Conservation (phyloP, 1,139 yeast genomes). For the Yamadazyma sp. region DNA sequence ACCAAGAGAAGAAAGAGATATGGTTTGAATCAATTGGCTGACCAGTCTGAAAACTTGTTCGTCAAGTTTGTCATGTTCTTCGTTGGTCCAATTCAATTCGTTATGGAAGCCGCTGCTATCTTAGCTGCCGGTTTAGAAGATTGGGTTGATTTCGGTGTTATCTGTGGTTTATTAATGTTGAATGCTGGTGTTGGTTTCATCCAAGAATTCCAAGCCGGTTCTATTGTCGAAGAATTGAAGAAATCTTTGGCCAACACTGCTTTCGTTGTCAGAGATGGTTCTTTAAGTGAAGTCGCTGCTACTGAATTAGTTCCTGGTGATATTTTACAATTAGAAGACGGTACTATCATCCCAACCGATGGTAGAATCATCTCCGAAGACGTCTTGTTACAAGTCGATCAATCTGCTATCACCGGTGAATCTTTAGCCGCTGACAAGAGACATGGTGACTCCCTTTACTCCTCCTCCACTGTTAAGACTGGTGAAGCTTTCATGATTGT, state of each 20-base stretch:
- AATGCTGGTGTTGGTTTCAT: constrained; percentile 96
- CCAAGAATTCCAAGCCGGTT: constrained; percentile 97
- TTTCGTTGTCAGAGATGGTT: constrained; percentile 81
- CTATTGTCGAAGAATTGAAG: constrained; percentile 92
- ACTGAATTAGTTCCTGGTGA: constrained; percentile 93
- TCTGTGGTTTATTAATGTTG: constrained; percentile 81
- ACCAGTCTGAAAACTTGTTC: constrained; percentile 81
- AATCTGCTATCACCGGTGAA: constrained; percentile 98
- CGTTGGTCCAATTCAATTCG: constrained; percentile 98
- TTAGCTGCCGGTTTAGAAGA: constrained; percentile 98
- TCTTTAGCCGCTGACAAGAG: constrained; percentile 94
- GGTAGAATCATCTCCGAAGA: constrained; percentile 91
- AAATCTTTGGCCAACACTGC: constrained; percentile 92
- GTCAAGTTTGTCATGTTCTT: constrained; percentile 89
- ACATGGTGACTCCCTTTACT: constrained; percentile 84
- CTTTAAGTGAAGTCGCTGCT: constrained; percentile 69
- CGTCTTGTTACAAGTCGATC: constrained; percentile 90
- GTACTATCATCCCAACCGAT: constrained; percentile 93
- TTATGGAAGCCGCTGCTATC: constrained; percentile 98
- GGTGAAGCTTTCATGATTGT: constrained; percentile 97
- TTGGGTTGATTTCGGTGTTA: constrained; percentile 99
- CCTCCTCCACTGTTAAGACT: constrained; percentile 94
- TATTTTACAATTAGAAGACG: constrained; percentile 88
- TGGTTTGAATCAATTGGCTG: constrained; percentile 94
- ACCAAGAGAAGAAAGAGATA: constrained; percentile 86